These are phyloP conservation scores for Haplographium delicatum DNA, from an alignment of 495 filamentous ascomycete species.

Conservation along the genomic window DNA sequence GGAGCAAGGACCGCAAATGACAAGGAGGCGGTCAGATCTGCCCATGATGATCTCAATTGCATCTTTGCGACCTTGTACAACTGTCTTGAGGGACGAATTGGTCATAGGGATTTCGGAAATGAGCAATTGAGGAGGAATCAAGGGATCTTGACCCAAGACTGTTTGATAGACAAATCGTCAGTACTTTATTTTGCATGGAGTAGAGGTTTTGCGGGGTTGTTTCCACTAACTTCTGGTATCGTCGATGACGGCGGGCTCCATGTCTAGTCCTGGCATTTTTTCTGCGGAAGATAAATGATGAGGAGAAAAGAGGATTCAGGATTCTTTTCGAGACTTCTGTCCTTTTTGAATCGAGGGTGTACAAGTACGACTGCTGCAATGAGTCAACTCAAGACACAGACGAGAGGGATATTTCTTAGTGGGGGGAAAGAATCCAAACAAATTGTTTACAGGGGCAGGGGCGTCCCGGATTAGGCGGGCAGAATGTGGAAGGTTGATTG, in stretches of 20 bases:
- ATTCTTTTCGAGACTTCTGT: no score
- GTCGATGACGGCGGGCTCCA: constrained; percentile 21
- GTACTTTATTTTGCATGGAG: background rate
- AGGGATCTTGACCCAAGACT: constrained; percentile 94
- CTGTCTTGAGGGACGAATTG: constrained; percentile 55
- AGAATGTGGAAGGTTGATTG: no score
- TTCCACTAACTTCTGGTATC: constrained; percentile 26
- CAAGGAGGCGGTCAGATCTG: constrained; percentile 78
- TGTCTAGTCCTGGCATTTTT: constrained; percentile 26
- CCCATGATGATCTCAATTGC: constrained; percentile 78
- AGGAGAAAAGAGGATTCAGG: background rate
- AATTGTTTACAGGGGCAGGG: no score
- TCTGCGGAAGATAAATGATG: background rate
- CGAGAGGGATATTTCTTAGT: no score
- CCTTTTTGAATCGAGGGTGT: no score
- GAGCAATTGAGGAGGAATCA: constrained; percentile 85
- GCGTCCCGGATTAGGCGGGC: no score
- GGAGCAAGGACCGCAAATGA: constrained; percentile 93
- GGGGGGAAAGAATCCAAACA: no score
- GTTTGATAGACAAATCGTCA: constrained; percentile 5
- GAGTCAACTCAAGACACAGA: no score
- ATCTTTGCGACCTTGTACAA: constrained; percentile 77
- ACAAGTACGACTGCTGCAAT: no score
- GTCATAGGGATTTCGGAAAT: constrained; percentile 83
- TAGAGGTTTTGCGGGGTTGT: constrained; percentile 9